Conservation (phyloP, 768 basidiomycete species). For the Tylopilus intermedius region DNA sequence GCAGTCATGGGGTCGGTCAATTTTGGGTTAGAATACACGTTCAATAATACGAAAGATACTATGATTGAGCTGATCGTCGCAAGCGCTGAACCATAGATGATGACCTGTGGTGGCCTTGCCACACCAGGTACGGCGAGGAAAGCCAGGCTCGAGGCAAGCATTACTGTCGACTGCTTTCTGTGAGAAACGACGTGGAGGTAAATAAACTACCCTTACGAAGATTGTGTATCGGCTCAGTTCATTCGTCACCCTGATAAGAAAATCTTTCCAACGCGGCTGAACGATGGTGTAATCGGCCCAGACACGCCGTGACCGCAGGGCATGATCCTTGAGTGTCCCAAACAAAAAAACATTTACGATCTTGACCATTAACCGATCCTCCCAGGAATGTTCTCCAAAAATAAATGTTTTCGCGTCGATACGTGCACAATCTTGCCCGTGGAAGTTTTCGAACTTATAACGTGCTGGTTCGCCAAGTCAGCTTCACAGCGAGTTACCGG, state of each 20-base stretch:
- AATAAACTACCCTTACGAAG: not conserved
- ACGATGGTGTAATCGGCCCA: not conserved
- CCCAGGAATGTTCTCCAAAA: not conserved
- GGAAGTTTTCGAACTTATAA: not conserved
- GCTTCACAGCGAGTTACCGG: not conserved
- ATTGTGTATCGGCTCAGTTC: not conserved
- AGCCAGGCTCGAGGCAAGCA: not conserved
- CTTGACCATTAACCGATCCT: not conserved
- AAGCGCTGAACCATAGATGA: slow-evolving; percentile 1
- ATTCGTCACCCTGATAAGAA: not conserved
- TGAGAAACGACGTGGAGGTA: not conserved
- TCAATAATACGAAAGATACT: not conserved
- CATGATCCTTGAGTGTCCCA: not conserved
- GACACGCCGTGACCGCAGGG: not conserved
- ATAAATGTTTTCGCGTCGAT: not conserved
- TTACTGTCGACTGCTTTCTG: not conserved
- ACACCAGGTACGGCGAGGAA: not conserved
- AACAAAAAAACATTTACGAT: not conserved
- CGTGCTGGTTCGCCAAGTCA: not conserved
- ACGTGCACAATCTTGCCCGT: not conserved
- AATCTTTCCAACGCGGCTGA: not conserved
- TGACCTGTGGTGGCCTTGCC: not conserved
- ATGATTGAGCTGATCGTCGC: not conserved
- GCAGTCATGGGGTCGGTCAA: not conserved
- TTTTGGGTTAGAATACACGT: not conserved